Base-by-base conservation (phyloP, 2,329 filamentous ascomycete species). In the Bipolaris bicolor region DNA sequence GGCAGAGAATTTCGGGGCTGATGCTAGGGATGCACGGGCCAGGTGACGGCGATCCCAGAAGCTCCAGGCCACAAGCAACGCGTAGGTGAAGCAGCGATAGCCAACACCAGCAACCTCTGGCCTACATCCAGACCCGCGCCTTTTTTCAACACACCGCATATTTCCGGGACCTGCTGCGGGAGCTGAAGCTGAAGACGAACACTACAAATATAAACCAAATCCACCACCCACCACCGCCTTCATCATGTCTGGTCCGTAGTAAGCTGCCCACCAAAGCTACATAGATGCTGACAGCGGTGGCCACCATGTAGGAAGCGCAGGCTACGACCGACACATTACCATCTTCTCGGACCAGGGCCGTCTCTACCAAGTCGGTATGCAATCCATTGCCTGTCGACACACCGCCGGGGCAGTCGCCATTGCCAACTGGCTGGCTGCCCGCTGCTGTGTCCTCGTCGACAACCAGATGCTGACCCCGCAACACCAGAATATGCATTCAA, bases 331-430 rank as follows among this genome's bases (percentile, higher is more conserved):
- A 84, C 95, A 99, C 82, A 99, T 99, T 75, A 99, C 95, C 77
- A 98, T 99, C 85, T 99, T 99, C 84, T 97, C 95, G 62, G 95
- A 99, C 80, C 93, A 97, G 82, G 95, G 95, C 75, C 89, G 95
- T 78, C 84, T 99, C 78, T 99, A 98, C 80, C 95, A 99, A 97
- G 95, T 99, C 80, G 95, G 95, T 98, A 86, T 75, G 92, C 52
- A 60, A 36, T 54, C 60, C 54, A 44, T 31, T 45, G 52, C 37
- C 22, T 45, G 3, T 2, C 51, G 43, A 26, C 22, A 24, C n/a
- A 31, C 41, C 41, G 49, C 33, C 15, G 18, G 5, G 22, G 29
- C 39, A 20, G 33, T 5, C 16, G 36, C 5, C 33, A 22, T 31
- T 31, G 29, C 29, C 29, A 31, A 31, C 29, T 31, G 29, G 29